A percentile compares a stretch with the other conserved stretches of the same genome.
phyloP scores from a whole-genome alignment of 768 basidiomycete species.

The Trichaptum fuscoviolaceum region DNA sequence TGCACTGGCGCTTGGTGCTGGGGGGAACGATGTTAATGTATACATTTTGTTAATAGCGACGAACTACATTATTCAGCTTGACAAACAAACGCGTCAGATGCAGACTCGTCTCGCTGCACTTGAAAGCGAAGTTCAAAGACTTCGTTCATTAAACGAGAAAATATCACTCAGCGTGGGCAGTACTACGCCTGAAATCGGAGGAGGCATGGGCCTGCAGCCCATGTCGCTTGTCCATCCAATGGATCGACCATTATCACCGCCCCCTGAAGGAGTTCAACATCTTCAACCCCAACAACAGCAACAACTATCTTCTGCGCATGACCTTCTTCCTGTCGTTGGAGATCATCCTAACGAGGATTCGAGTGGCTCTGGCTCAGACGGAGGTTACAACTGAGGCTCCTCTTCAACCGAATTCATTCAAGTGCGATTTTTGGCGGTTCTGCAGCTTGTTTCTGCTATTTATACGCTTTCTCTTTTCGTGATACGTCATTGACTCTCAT shows the following conservation, averaged over 20 bases:
- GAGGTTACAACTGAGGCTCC: conserved; percentile 26
- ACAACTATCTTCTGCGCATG: conserved; percentile 33
- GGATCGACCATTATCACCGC: conserved; percentile 58
- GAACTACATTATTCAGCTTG: conserved; percentile 69
- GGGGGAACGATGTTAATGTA: conserved; percentile 5
- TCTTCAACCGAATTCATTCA: conserved; percentile 32
- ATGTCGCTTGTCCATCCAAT: conserved; percentile 29
- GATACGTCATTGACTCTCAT: conserved; percentile 22
- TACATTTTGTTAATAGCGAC: conserved; percentile 45
- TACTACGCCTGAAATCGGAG: conserved; percentile 45
- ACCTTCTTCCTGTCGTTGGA: conserved; percentile 50
- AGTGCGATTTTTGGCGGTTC: not conserved
- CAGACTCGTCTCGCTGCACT: conserved; percentile 59
- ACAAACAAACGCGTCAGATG: conserved; percentile 67
- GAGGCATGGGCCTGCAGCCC: conserved; percentile 29
- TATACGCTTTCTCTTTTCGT: conserved; percentile 12
- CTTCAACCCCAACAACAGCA: not conserved
- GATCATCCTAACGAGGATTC: conserved; percentile 61
- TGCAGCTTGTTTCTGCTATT: not conserved
- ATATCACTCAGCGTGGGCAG: conserved; percentile 61
- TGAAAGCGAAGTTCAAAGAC: conserved; percentile 64
- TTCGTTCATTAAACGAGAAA: conserved; percentile 77
- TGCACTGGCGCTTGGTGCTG: not conserved
- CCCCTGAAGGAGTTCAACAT: conserved; percentile 44
- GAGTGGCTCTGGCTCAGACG: conserved; percentile 32